Conservation (phyloP, 148 eudicot genomes). For the Polygonum aviculare region DNA sequence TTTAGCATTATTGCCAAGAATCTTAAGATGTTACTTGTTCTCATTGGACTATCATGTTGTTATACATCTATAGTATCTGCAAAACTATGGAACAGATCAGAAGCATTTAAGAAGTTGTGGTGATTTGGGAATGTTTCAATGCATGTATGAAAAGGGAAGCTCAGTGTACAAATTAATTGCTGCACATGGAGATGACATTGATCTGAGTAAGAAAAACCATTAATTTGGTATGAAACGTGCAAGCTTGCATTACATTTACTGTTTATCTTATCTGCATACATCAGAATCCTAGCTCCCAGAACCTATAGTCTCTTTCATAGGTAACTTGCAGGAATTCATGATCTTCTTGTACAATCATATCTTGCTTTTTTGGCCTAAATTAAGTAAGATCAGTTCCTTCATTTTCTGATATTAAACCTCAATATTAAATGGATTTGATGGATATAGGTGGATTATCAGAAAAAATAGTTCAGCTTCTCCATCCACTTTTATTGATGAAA, state of each 20-base stretch:
- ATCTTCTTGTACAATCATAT: conserved; percentile 3
- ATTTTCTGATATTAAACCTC: background rate
- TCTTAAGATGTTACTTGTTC: background rate
- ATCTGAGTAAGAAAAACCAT: background rate
- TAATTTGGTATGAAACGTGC: background rate
- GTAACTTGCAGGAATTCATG: background rate
- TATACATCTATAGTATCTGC: background rate
- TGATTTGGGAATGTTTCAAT: background rate
- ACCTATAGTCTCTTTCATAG: background rate
- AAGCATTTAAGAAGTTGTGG: background rate
- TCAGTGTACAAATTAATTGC: background rate
- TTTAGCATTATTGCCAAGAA: conserved; percentile 22
- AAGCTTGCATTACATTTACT: background rate
- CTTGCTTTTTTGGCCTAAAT: background rate
- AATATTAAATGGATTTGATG: background rate
- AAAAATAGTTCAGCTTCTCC: background rate
- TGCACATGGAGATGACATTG: background rate
- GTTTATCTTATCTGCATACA: background rate
- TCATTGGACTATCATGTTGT: conserved; percentile 1
- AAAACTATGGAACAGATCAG: background rate
- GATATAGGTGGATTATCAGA: background rate
- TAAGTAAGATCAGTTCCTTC: background rate
- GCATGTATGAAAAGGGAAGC: background rate
- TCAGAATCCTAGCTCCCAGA: conserved; percentile 3
- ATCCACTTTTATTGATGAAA: background rate